These are phyloP conservation scores for Microsporum canis DNA, from an alignment of 2,329 filamentous ascomycete species.

Conservation along the genomic window DNA sequence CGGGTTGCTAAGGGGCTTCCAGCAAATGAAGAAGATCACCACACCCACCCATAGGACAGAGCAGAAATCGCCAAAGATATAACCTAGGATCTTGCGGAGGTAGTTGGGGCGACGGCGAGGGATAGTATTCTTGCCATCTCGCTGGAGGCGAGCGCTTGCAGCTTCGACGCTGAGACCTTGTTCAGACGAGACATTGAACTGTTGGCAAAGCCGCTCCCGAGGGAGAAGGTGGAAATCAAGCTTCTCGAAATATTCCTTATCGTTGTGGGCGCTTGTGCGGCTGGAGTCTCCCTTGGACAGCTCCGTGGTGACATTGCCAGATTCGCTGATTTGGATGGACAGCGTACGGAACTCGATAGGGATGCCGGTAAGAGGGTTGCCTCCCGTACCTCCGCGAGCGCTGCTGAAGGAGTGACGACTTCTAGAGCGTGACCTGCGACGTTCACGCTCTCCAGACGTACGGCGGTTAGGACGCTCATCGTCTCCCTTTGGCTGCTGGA, in stretches of 20 bases:
- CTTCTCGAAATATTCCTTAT: conserved; percentile 44
- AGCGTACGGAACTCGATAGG: conserved; percentile 31
- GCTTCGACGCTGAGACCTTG: conserved; percentile 52
- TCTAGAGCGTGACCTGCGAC: conserved; percentile 6
- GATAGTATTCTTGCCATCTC: conserved; percentile 57
- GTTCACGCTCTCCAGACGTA: conserved; percentile 4
- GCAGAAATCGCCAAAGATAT: conserved; percentile 70
- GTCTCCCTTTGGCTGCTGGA: conserved; percentile 1
- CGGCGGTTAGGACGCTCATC: conserved; percentile 2
- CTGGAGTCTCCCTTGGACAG: conserved; percentile 13
- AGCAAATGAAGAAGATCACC: conserved; percentile 64
- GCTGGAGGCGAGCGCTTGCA: conserved; percentile 42
- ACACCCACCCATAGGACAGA: conserved; percentile 56
- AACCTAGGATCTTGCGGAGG: conserved; percentile 49
- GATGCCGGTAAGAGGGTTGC: conserved; percentile 18
- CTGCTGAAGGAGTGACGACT: conserved; percentile 10
- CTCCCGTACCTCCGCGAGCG: conserved; percentile 5
- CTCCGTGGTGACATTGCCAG: conserved; percentile 24
- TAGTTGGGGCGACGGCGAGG: conserved; percentile 53
- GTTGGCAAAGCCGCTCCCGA: conserved; percentile 45
- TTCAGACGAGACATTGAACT: conserved; percentile 45
- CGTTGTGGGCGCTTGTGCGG: conserved; percentile 23
- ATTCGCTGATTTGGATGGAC: conserved; percentile 31
- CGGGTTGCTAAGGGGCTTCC: conserved; percentile 64
- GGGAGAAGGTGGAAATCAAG: conserved; percentile 58